phyloP scores from a whole-genome alignment of 192 early-diverging fungal species.

The Coemansia sp. region DNA sequence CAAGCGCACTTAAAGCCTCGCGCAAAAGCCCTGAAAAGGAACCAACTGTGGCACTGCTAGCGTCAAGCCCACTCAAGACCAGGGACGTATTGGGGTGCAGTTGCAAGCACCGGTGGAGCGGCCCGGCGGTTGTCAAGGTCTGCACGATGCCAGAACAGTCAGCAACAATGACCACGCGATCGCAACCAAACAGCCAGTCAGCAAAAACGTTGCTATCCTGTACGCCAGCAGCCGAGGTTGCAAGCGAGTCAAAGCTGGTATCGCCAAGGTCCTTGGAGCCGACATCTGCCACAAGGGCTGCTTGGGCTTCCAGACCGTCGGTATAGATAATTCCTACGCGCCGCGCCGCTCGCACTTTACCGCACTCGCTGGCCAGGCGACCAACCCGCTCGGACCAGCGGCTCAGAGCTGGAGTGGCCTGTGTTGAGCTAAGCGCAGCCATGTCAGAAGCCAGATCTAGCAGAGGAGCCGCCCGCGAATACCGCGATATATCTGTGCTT shows the following conservation, averaged over 20 bases:
- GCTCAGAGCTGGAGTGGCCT: slow-evolving; percentile 9
- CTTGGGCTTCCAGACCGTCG: slow-evolving; percentile 5
- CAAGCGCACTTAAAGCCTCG: slow-evolving; percentile 14
- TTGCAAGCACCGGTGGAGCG: slow-evolving; percentile 14
- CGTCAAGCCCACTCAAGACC: slow-evolving; percentile 18
- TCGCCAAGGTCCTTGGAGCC: neutral
- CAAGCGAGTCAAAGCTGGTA: slow-evolving; percentile 9
- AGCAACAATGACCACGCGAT: slow-evolving; percentile 29
- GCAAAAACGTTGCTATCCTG: slow-evolving; percentile 16
- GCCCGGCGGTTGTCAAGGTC: slow-evolving; percentile 1
- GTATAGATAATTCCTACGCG: slow-evolving; percentile 24
- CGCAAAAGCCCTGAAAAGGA: slow-evolving; percentile 20
- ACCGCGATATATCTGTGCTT: slow-evolving; percentile 11
- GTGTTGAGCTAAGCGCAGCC: neutral
- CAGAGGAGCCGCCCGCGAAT: neutral
- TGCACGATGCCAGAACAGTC: slow-evolving; percentile 13
- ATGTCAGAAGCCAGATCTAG: slow-evolving; percentile 28
- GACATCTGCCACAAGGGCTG: slow-evolving; percentile 7
- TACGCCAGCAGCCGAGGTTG: neutral
- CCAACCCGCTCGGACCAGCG: slow-evolving; percentile 27
- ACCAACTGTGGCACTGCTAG: neutral
- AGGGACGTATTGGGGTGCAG: slow-evolving; percentile 19
- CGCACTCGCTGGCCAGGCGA: neutral
- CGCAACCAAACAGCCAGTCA: slow-evolving; percentile 37
- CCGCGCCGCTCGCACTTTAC: neutral